phyloP scores from a whole-genome alignment of 78 protist species.

The Dictyostelium purpureum region DNA sequence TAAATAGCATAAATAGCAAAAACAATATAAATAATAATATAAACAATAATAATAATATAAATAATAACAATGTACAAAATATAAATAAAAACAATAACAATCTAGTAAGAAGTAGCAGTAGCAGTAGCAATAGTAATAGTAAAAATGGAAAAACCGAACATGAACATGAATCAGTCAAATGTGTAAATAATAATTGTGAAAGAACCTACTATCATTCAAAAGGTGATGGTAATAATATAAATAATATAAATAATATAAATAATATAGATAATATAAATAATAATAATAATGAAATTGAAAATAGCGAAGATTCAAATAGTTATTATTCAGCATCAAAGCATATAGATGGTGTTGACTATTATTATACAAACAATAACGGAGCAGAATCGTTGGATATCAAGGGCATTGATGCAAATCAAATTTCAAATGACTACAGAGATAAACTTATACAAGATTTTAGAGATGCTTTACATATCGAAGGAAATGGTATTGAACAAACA shows the following conservation, averaged over 20 bases:
- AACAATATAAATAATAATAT: neutral
- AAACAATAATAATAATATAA: neutral
- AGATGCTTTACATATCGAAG: neutral
- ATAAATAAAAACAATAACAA: too few relatives aligned
- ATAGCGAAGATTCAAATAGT: neutral
- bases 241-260: neutral
- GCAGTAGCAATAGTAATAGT: neutral
- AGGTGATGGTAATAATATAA: neutral
- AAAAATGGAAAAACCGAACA: neutral
- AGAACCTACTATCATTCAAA: neutral
- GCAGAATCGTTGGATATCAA: constrained; percentile 7
- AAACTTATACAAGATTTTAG: constrained; percentile 7
- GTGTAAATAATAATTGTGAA: neutral
- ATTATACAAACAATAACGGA: constrained; percentile 45
- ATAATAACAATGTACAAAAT: neutral
- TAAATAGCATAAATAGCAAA: too few relatives aligned
- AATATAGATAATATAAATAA: neutral
- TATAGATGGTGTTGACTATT: constrained; percentile 22
- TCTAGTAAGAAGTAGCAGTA: neutral
- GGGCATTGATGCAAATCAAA: constrained; percentile 9
- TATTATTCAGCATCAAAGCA: constrained; percentile 20
- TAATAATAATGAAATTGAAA: neutral
- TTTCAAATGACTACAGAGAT: neutral
- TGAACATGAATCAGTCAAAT: neutral
- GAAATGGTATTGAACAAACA: neutral